phyloP scores from a whole-genome alignment of 1,284 basidiomycete species.

The Boletus semigastroideus region DNA sequence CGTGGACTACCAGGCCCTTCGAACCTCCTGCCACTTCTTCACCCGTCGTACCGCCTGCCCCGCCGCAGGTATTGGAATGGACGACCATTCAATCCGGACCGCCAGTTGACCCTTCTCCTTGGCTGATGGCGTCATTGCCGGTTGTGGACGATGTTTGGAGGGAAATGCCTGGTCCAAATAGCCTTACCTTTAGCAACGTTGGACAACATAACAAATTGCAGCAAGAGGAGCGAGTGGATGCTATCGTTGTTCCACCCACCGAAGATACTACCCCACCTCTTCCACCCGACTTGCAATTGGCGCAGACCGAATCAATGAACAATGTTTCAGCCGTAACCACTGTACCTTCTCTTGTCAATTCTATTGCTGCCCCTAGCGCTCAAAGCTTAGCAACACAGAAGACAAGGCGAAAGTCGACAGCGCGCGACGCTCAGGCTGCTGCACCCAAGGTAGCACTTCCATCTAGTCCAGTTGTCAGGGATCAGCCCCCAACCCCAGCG shows the following conservation, averaged over 20 bases:
- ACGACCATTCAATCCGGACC: conserved; percentile 20
- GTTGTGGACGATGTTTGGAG: conserved; percentile 48
- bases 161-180: conserved; percentile 42
- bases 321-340: conserved; percentile 12
- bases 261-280: conserved; percentile 12
- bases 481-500: conserved; percentile 26
- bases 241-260: conserved; percentile 9
- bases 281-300: conserved; percentile 9
- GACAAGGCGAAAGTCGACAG: conserved; percentile 30
- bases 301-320: conserved; percentile 15
- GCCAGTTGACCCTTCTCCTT: conserved; percentile 47
- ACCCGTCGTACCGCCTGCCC: conserved; percentile 23
- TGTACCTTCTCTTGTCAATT: conserved; percentile 7
- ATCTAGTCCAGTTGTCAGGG: conserved; percentile 19
- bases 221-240: conserved; percentile 17
- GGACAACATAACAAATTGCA: conserved; percentile 56
- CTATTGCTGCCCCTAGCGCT: conserved; percentile 1
- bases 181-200: conserved; percentile 55
- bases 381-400: conserved; percentile 23
- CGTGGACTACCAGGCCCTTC: conserved; percentile 23
- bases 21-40: conserved; percentile 29
- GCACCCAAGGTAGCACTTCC: conserved; percentile 24
- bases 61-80: conserved; percentile 34
- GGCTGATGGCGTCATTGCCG: conserved; percentile 49
- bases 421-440: conserved; percentile 26